Conservation (phyloP, 768 basidiomycete species). For the Termitomyces bulborhizus region DNA sequence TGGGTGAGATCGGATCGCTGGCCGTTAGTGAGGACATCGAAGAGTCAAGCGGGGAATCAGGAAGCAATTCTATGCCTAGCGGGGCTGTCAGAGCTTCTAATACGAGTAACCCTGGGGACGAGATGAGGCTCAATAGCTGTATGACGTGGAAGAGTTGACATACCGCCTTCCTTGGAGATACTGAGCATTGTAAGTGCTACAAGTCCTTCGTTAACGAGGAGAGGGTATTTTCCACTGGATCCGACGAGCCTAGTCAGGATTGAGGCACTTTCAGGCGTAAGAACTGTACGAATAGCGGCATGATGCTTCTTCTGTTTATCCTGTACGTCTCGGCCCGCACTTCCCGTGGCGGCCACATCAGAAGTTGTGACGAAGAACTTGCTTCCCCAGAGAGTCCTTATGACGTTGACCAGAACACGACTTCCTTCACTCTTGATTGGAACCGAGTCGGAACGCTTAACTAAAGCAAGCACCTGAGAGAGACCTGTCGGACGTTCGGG, state of each 20-base stretch:
- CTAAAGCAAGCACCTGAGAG: constrained; percentile 65
- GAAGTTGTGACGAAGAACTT: constrained; percentile 26
- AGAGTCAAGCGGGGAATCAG: constrained; percentile 24
- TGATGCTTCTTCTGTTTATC: constrained; percentile 45
- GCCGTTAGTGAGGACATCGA: constrained; percentile 29
- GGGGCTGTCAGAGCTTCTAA: constrained; percentile 52
- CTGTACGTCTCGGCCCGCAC: constrained; percentile 24
- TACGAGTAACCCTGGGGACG: constrained; percentile 49
- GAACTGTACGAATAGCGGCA: constrained; percentile 45
- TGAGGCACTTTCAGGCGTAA: constrained; percentile 47
- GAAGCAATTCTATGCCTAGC: constrained; percentile 33
- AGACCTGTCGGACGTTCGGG: constrained; percentile 42
- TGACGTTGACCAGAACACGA: constrained; percentile 79
- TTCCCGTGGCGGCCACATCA: constrained; percentile 17
- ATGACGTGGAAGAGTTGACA: constrained; percentile 16
- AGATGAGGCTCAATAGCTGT: constrained; percentile 1
- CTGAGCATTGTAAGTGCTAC: constrained; percentile 77
- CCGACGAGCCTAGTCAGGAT: constrained; percentile 68
- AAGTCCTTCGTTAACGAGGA: constrained; percentile 85
- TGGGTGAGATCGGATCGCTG: constrained; percentile 42
- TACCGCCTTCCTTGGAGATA: constrained; percentile 61
- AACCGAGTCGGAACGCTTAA: constrained; percentile 72
- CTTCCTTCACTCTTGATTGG: constrained; percentile 88
- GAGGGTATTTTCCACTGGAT: constrained; percentile 72
- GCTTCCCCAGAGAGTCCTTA: constrained; percentile 70